Evolutionary conservation across 768 basidiomycete species (phyloP).

Genomic region (Lactarius sanguifluus): DNA sequence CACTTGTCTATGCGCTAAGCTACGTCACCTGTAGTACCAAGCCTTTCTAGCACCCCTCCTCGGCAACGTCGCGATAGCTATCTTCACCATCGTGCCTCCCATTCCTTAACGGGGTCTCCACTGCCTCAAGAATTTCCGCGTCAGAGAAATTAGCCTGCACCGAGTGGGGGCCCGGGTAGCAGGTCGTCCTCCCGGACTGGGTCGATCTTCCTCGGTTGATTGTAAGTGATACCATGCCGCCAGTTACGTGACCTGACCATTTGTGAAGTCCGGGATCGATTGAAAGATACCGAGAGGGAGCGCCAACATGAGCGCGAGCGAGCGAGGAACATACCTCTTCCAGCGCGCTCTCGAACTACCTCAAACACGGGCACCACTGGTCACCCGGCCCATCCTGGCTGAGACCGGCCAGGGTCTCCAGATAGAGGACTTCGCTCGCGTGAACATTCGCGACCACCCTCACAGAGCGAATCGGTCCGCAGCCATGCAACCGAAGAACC

Average conservation of each 20-base stretch:
- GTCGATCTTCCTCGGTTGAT: slow-evolving; percentile 25
- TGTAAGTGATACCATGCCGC: slow-evolving; percentile 19
- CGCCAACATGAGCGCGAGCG: slow-evolving; percentile 46
- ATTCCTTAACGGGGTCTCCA: slow-evolving; percentile 28
- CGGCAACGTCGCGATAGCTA: slow-evolving; percentile 25
- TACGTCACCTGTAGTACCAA: not conserved
- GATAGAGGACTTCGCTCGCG: slow-evolving; percentile 14
- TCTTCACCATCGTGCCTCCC: slow-evolving; percentile 30
- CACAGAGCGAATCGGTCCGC: slow-evolving; percentile 23
- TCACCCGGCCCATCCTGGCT: slow-evolving; percentile 35
- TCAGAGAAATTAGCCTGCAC: slow-evolving; percentile 13
- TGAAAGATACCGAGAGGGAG: slow-evolving; percentile 36
- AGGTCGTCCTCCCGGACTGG: slow-evolving; percentile 21
- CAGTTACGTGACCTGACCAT: not conserved
- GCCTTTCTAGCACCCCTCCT: slow-evolving; percentile 16
- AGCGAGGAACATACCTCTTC: slow-evolving; percentile 48
- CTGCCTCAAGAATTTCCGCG: slow-evolving; percentile 20
- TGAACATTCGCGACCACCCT: slow-evolving; percentile 18
- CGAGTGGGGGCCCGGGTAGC: slow-evolving; percentile 26
- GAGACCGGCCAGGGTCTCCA: slow-evolving; percentile 7
- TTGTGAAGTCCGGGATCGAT: slow-evolving; percentile 33
- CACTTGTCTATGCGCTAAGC: not conserved
- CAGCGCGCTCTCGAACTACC: slow-evolving; percentile 39
- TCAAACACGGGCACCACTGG: slow-evolving; percentile 37
- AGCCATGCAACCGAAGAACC: slow-evolving; percentile 16